Base-by-base conservation (phyloP, 139 green algal species). In the Micractinium conductrix region DNA sequence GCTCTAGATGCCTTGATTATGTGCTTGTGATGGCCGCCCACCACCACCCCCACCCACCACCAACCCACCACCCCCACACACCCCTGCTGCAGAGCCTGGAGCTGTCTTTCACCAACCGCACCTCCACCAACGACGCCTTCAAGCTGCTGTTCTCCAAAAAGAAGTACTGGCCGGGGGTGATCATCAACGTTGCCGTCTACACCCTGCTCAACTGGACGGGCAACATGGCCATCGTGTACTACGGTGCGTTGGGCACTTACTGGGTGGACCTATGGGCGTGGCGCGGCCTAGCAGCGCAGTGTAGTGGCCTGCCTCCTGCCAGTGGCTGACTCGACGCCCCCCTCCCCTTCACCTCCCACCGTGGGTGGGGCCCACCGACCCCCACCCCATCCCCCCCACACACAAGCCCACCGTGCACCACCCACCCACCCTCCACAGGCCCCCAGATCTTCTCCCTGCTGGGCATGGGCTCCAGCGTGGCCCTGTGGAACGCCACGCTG, bases 181-280 rank as follows among this genome's bases (percentile, higher is more conserved):
- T 38, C 19, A n/a, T 30, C 19, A 58, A 58, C 48, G 14, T 58
- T 58, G 10, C 14, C 48, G 48, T 58, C 48, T 79, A 79, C 72
- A 79, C 72, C 9, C n/a, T 62, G 30, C 72, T 79, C 43, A 79
- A 58, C 72, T 79, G 72, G 72, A 79, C 72, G 28, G 72, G 72
- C 28, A 79, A 79, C 72, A 79, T 44, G 2, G 72, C 44, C 0
- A 79, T 62, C 35, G 43, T 79, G 44, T 14, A 10, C 14, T 58
- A 14, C n/a, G n/a, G n/a, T n/a, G n/a, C n/a, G n/a, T n/a, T n/a
- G n/a, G n/a, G n/a, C n/a, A 14, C 48, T 14, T 58, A 14, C 48
- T 14, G 14, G 48, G 12, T 14, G 14, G 48, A 58, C 12, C 14
- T 58, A 22, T 10, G 48, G 48, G 48, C 48, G 48, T 58, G 48